Evolutionary conservation across 306 rosid species (phyloP).

Genomic region (Medicago arabica): DNA sequence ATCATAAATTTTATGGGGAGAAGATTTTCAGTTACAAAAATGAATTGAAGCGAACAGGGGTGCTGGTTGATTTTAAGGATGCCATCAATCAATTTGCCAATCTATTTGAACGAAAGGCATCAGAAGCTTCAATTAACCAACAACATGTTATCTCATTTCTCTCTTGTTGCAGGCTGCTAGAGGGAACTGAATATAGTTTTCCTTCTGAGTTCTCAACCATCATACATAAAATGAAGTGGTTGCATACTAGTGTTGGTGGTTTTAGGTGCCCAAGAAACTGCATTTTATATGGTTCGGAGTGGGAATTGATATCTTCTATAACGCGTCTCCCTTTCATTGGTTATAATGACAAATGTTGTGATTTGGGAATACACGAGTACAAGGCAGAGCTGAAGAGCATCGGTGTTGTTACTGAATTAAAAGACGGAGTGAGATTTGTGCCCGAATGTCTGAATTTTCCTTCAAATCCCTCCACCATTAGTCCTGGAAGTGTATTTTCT

Average conservation of each 20-base stretch:
- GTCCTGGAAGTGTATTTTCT: conserved; percentile 51
- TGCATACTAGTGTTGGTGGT: conserved; percentile 59
- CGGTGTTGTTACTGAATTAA: conserved; percentile 59
- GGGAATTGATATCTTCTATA: conserved; percentile 66
- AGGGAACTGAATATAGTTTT: conserved; percentile 35
- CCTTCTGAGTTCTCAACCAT: conserved; percentile 39
- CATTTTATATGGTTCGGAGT: conserved; percentile 66
- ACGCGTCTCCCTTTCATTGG: conserved; percentile 73
- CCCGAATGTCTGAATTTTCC: conserved; percentile 51
- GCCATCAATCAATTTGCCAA: conserved; percentile 48
- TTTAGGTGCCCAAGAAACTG: conserved; percentile 56
- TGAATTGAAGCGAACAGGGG: conserved; percentile 58
- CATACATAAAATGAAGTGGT: conserved; percentile 53
- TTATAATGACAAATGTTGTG: conserved; percentile 56
- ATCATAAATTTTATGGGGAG: conserved; percentile 53
- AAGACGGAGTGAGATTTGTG: conserved; percentile 59
- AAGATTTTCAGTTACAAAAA: conserved; percentile 34
- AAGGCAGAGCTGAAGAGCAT: conserved; percentile 60
- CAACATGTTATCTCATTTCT: conserved; percentile 59
- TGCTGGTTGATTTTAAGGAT: conserved; percentile 60
- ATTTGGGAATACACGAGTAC: conserved; percentile 50
- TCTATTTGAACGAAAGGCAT: conserved; percentile 51
- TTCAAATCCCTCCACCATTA: conserved; percentile 43
- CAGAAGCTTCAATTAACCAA: conserved; percentile 38
- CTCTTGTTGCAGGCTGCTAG: conserved; percentile 50